Evolutionary conservation across 2,329 filamentous ascomycete genomes (phyloP), one percentile per base, ranked within the genome.

Genomic region (Diplodia seriata): DNA sequence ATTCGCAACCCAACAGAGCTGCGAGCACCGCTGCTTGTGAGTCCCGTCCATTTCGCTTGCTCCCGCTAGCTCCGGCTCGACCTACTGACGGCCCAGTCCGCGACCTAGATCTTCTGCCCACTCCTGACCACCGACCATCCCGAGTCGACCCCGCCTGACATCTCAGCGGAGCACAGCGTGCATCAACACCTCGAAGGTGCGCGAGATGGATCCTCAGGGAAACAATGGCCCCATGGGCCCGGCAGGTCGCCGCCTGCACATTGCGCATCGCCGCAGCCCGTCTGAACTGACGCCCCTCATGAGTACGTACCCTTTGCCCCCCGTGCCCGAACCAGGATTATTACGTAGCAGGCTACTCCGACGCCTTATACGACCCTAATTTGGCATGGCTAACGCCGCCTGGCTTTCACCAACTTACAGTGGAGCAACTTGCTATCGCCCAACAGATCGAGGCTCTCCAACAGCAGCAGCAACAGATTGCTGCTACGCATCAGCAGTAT

Each of bases 391-490:
- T 72, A 72, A 75, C 78, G 71, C 76, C 73, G 69, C 50, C 51
- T 33, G 26, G 20, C 36, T 26, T 50, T 36, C 7, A 20, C 18
- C 70, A 59, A 15, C 20, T 14, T 33, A 33, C 75, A 97, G 94
- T 97, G 92, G 94, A 97, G 85, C 94, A 97, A 87, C 88, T 97
- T 78, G 93, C 93, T 78, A 94, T 98, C 79, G 94, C 97, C 83
- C 94, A 97, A 84, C 94, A 98, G 83, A 97, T 98, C 77, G 94
- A 98, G 82, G 87, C 96, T 78, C 86, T 98, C 76, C 94, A 98
- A 84, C 93, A 97, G 80, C 95, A 98, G 80, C 95, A 98, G 80
- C 94, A 98, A 81, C 94, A 97, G 79, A 96, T 98, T 77, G 92
- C 96, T 82, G 93, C 93, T 74, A 95, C 93, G 71, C 93, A 97